phyloP scores from a whole-genome alignment of 495 filamentous ascomycete species.

The Copromyces sp. region DNA sequence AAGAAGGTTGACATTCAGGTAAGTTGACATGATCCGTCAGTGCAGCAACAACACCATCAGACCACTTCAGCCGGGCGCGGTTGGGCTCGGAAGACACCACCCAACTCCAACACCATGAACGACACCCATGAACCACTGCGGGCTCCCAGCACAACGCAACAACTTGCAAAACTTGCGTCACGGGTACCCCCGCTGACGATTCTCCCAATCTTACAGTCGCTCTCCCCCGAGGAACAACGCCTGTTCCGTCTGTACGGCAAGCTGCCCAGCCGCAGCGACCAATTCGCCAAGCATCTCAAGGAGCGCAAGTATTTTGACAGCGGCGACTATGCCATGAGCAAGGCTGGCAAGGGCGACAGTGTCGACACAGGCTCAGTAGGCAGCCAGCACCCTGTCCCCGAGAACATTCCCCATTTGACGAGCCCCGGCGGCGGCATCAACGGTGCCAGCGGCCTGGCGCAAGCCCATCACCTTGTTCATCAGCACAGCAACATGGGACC shows the following conservation, averaged over 20 bases:
- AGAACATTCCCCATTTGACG: slow-evolving; percentile 90
- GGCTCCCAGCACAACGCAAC: neutral
- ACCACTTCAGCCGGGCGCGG: slow-evolving; percentile 3
- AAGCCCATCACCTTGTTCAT: slow-evolving; percentile 25
- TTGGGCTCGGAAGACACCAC: neutral
- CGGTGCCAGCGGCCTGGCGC: slow-evolving; percentile 33
- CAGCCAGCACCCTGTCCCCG: slow-evolving; percentile 85
- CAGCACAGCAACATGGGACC: slow-evolving; percentile 38
- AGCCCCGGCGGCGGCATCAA: slow-evolving; percentile 45
- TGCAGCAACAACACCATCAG: slow-evolving; percentile 5
- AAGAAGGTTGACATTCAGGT: slow-evolving; percentile 96
- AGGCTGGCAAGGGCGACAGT: slow-evolving; percentile 93
- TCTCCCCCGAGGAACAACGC: slow-evolving; percentile 87
- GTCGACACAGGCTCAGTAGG: slow-evolving; percentile 90
- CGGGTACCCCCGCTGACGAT: neutral
- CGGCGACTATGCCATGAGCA: slow-evolving; percentile 94
- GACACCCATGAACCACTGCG: neutral
- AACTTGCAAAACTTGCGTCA: neutral
- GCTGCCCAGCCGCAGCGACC: slow-evolving; percentile 87
- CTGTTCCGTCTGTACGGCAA: slow-evolving; percentile 96
- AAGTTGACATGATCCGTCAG: slow-evolving; percentile 28
- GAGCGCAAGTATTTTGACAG: slow-evolving; percentile 99
- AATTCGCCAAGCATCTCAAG: slow-evolving; percentile 95
- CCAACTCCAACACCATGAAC: neutral
- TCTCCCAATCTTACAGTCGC: slow-evolving; percentile 44